Base-by-base conservation (phyloP, 257 asterid species). In the Asclepias syriaca region DNA sequence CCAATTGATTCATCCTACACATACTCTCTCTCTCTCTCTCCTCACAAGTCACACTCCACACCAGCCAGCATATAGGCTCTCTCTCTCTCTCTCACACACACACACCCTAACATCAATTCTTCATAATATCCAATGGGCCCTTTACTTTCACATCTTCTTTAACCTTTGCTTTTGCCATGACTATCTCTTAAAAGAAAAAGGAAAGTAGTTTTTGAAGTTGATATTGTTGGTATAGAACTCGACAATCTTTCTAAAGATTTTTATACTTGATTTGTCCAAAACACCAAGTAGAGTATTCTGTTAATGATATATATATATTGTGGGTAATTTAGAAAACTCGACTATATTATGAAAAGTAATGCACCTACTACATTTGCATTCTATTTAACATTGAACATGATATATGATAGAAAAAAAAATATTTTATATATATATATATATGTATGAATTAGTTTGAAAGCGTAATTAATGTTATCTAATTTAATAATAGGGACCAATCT, bases 81-180 rank as follows among this genome's bases (percentile, higher is more conserved):
- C 45, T 29, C 66, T 60, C 8, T 3, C 39, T 32, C 66, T 27
- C 19, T 2, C 65, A 22, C 4, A 22, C 65, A 9, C 60, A 19
- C 60, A 5, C 60, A 10, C 65, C 4, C 43, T 32, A 37, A 8
- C 68, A 34, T 55, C 51, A 32, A 72, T 53, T 29, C 57, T 77
- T 29, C 53, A 72, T 72, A 64, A 78, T 81, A 71, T 72, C 60
- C 37, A 73, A 68, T 71, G 78, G 82, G 74, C 57, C 85, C 75
- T 51, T 71, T 67, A 15, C 72, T 66, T 67, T 45, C 37, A 7
- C 66, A 72, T 8, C 72, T 13, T 64, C 24, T 69, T 29, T 7
- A 21, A 15, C 29, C 57, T 69, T 76, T 59, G 43, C 71, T 16
- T 73, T n/a, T 61, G 32, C 39, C 53, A n/a, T 59, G 51, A n/a